phyloP scores from a whole-genome alignment of 2,329 filamentous ascomycete species.

The Calonectria hongkongensis region DNA sequence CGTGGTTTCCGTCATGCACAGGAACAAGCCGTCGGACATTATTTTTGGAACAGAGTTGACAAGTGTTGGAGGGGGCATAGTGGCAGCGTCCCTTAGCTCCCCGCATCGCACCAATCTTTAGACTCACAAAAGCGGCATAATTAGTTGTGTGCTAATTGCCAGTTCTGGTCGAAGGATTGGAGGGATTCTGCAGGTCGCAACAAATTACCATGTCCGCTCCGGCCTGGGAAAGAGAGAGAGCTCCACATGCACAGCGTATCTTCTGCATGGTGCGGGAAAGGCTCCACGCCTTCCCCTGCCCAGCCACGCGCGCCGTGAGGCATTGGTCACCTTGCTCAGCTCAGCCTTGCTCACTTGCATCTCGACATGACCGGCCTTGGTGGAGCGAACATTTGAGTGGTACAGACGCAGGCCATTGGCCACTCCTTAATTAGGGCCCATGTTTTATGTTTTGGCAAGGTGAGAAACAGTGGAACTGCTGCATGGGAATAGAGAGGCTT shows the following conservation, averaged over 20 bases:
- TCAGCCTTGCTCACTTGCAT: conserved; percentile 37
- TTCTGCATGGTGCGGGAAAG: conserved; percentile 24
- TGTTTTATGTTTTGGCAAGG: conserved; percentile 5
- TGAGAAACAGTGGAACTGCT: conserved; percentile 10
- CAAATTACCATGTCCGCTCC: not conserved
- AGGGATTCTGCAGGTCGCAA: conserved; percentile 6
- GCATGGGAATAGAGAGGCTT: not conserved
- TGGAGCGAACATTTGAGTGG: conserved; percentile 1
- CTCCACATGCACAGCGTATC: not conserved
- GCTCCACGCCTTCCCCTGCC: conserved; percentile 26
- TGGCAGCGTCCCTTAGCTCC: not conserved
- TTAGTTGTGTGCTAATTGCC: conserved; percentile 2
- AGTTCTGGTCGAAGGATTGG: conserved; percentile 10
- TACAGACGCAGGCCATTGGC: not conserved
- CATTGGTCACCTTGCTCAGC: conserved; percentile 25
- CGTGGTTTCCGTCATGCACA: not conserved
- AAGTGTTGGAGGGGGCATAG: not conserved
- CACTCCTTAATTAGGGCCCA: not conserved
- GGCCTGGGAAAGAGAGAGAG: conserved; percentile 1
- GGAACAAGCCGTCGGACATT: not conserved
- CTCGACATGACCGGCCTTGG: not conserved
- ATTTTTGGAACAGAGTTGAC: conserved; percentile 28
- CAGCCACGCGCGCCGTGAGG: conserved; percentile 16
- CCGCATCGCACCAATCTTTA: not conserved
- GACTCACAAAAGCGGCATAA: not conserved